Conservation (phyloP, 805 yeast species). For the Candida coquimbonensis region DNA sequence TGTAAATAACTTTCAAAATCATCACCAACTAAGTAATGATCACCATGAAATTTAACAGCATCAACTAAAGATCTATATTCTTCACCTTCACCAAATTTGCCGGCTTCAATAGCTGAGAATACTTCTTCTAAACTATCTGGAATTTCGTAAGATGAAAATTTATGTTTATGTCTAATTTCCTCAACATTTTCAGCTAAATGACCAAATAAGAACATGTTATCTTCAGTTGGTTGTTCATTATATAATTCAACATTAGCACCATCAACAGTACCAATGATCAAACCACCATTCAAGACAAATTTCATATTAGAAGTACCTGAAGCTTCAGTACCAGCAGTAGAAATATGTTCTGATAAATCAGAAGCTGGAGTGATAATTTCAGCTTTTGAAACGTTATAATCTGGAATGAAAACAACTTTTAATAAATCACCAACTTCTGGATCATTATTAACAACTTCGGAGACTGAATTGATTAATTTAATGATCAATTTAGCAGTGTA, state of each 20-base stretch:
- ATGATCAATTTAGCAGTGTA: constrained; percentile 91
- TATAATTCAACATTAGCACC: constrained; percentile 90
- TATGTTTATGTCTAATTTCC: constrained; percentile 70
- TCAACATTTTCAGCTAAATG: constrained; percentile 87
- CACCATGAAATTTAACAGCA: constrained; percentile 67
- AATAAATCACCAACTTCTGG: constrained; percentile 64
- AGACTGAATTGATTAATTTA: constrained; percentile 76
- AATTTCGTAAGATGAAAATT: constrained; percentile 44
- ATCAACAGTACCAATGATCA: constrained; percentile 91
- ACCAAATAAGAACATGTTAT: constrained; percentile 87
- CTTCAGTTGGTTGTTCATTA: constrained; percentile 90
- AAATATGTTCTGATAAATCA: constrained; percentile 87
- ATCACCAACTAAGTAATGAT: constrained; percentile 79
- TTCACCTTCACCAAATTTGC: constrained; percentile 61
- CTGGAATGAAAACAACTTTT: constrained; percentile 85
- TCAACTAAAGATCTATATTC: constrained; percentile 67
- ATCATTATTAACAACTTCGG: constrained; percentile 74
- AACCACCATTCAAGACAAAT: constrained; percentile 89
- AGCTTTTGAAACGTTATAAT: constrained; percentile 90
- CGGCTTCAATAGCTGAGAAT: constrained; percentile 57
- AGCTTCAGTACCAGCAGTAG: constrained; percentile 97
- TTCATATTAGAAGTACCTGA: constrained; percentile 96
- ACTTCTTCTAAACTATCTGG: constrained; percentile 59
- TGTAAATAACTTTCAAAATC: constrained; percentile 84
- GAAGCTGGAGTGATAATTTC: constrained; percentile 87